Base-by-base conservation (phyloP, 2,329 filamentous ascomycete species). In the Chaetothyriales sp. region DNA sequence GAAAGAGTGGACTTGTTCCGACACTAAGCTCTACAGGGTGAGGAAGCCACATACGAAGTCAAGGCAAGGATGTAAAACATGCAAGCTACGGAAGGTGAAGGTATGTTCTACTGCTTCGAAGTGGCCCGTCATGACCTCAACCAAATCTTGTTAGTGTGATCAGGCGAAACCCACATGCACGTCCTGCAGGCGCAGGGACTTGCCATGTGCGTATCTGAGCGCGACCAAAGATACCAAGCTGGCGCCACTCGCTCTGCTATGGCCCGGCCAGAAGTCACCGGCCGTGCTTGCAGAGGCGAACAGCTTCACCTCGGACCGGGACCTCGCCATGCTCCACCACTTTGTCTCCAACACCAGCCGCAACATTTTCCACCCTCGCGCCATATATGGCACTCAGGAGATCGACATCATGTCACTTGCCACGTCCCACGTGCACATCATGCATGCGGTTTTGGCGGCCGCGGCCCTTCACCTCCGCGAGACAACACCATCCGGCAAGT, bases 71-170 rank as follows among this genome's bases (percentile, higher is more conserved):
- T 67, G 65, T 51, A 37, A 60, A 49, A 63, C 65, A 56, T 67
- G 65, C 56, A 67, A 67, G 55, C 59, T 62, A 44, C 54, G 65
- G 46, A 61, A 65, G 53, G 65, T 67, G 18, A 67, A 67, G 60
- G 64, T 66, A 58, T 33, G 54, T 47, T 44, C 20, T 25, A 2
- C 18, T 7, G 15, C 18, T n/a, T 45, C 10, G 8, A 22, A 5
- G 20, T 49, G 25, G 33, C 46, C 49, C n/a, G 18, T 18, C 13
- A 22, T 7, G 22, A 46, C n/a, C 46, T 20, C 53, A 46, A 18
- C 44, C 49, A 43, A 46, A 15, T 29, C 22, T 44, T 28, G 22
- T 15, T 44, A 67, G 65, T 67, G 65, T 48, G 65, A 67, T 47
- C 64, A 67, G 54, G 44, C 54, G 18, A 59, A 64, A 7, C 65